Base-by-base conservation (phyloP, 2,329 filamentous ascomycete species). In the Trichoderma aggressivum region DNA sequence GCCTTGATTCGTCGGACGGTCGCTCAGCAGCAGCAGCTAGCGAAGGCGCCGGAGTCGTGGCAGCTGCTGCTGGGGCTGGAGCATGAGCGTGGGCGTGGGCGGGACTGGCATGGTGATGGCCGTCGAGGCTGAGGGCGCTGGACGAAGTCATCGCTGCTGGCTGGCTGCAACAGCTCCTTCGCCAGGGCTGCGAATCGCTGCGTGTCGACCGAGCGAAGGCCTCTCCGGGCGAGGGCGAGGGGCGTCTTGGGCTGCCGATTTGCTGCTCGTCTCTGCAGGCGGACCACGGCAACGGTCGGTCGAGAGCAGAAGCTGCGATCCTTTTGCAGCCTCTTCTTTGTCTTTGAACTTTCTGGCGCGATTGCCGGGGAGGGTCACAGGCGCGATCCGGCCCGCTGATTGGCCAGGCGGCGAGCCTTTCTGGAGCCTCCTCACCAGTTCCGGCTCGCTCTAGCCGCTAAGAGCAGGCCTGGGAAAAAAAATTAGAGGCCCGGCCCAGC, bases 61-160 rank as follows among this genome's bases (percentile, higher is more conserved):
- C 47, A 39, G 43, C 55, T 26, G 61, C 59, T 55, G 30, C 43
- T 50, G 64, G 47, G 26, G 43, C 30, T 26, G 61, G 26, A 28
- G 26, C 26, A 5, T 28, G 26, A 5, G 26, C 26, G 26, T 28
- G 26, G 5, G 26, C 26, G 26, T 28, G 26, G 62, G 32, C 69
- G 62, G 60, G 66, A 39, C 26, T 56, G 71, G 47, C 64, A 58
- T 65, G 39, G 30, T 62, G 30, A 32, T 72, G 72, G 70, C 72
- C 66, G 67, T 71, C 61, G 72, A 70, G 73, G 71, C 73, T 75
- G 73, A 77, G 74, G 79, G 79, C 82, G 79, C 82, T 82, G 78
- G 86, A 87, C 86, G 86, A 88, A 87, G 85, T 87, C 86, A 88
- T 88, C 86, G 86, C 86, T 88, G 81, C 82, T 80, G 78, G 59